A percentile compares a stretch with the other conserved stretches of the same genome.
Evolutionary conservation across 1,139 yeast genomes (phyloP).

Genomic region (Saccharomyces uvarum): DNA sequence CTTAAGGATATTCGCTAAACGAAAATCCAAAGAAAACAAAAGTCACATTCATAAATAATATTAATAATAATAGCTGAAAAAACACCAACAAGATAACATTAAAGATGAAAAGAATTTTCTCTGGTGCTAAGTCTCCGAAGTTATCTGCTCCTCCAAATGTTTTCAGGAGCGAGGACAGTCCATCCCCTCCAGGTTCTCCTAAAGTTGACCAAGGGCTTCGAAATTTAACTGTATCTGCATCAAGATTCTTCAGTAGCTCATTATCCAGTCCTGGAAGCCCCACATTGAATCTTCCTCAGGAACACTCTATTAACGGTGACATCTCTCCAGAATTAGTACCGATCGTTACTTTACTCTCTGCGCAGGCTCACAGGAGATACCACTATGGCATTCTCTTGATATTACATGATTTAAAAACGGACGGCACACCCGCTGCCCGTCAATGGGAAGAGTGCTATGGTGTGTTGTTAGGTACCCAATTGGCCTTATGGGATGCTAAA

Average conservation of each 20-base stretch:
- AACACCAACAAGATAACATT: not conserved
- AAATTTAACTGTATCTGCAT: not conserved
- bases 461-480: constrained; percentile 81
- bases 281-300: not conserved
- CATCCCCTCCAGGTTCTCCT: not conserved
- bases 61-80: not conserved
- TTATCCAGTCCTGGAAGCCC: not conserved
- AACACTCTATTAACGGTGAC: constrained; percentile 16
- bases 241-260: not conserved
- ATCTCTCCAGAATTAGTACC: constrained; percentile 66
- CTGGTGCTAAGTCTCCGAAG: constrained; percentile 15
- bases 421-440: constrained; percentile 76
- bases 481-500: constrained; percentile 89
- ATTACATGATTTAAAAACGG: constrained; percentile 64
- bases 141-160: constrained; percentile 14
- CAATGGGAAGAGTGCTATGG: constrained; percentile 91
- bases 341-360: constrained; percentile 60
- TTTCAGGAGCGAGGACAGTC: constrained; percentile 3
- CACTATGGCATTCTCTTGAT: constrained; percentile 68
- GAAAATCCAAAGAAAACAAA: not conserved
- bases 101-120: constrained; percentile 16
- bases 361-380: constrained; percentile 67
- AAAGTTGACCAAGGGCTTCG: not conserved
- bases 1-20: not conserved
- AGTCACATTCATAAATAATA: not conserved